Base-by-base conservation (phyloP, 306 rosid species). In the Cucumis melo region DNA sequence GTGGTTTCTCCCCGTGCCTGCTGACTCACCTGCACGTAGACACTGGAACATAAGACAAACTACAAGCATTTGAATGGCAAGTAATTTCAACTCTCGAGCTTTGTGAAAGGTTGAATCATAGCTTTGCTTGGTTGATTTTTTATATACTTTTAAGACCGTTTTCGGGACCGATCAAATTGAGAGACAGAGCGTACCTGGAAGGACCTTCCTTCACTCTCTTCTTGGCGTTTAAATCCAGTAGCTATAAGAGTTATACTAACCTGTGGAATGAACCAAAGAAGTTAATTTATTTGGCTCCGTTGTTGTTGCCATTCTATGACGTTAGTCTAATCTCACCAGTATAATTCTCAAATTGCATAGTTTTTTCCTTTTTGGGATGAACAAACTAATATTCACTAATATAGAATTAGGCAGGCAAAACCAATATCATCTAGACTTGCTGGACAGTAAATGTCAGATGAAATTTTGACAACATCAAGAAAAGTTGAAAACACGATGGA, bases 141-240 rank as follows among this genome's bases (percentile, higher is more conserved):
- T 41, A 41, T 42, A 12, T 38, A 8, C 44, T 41, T n/a, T n/a
- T n/a, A 14, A 46, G 11, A 44, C 46, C 5, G 12, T 73, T 34
- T n/a, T 54, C 38, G 39, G 11, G 23, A 19, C 1, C 34, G 32
- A 67, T 42, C 78, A 68, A 21, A 62, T 50, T 34, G 34, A 21
- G 64, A 64, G 50, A 75, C 32, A 76, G 61, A 68, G 38, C 84
- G 78, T 87, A 91, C 99, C 92, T 89, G 96, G 62, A 77, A 57
- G 62, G 91, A 88, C 85, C 93, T 87, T 44, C 89, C 95, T 73
- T 90, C 97, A 77, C 82, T 88, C 81, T 94, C 97, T 80, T 94
- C 99, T 87, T 92, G 99, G 75, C 99, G 97, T 92, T 92, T 94
- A 89, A 94, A 92, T 81, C 99, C 99, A 39, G 99, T 94, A 16